A percentile compares a stretch with the other conserved stretches of the same genome.
phyloP scores from a whole-genome alignment of 495 filamentous ascomycete genomes.

The Tuber magnatum region DNA sequence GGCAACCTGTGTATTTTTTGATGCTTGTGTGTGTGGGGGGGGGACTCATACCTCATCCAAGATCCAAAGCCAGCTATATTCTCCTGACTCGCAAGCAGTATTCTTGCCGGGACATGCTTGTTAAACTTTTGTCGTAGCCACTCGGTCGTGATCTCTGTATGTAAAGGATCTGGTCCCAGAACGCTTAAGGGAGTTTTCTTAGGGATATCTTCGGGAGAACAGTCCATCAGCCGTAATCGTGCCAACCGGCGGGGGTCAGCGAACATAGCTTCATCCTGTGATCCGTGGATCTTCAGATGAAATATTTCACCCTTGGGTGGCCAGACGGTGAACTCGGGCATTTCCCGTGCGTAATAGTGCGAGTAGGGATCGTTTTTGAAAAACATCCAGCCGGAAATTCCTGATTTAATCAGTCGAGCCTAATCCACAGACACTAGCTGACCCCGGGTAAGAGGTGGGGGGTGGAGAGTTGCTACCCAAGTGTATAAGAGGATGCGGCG shows the following conservation, averaged over 20 bases:
- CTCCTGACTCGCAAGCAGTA: slow-evolving; percentile 77
- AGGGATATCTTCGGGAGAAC: slow-evolving; percentile 58
- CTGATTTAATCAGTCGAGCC: slow-evolving; percentile 8
- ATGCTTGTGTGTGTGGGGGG: background rate
- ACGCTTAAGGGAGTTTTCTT: slow-evolving; percentile 61
- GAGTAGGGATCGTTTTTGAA: slow-evolving; percentile 66
- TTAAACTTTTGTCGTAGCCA: slow-evolving; percentile 64
- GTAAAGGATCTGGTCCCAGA: slow-evolving; percentile 89
- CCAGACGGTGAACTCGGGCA: slow-evolving; percentile 58
- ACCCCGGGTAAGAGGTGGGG: no score
- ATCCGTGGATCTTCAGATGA: slow-evolving; percentile 56
- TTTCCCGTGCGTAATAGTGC: slow-evolving; percentile 65
- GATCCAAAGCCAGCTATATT: slow-evolving; percentile 91
- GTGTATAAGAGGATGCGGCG: slow-evolving; percentile 86
- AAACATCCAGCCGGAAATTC: slow-evolving; percentile 67
- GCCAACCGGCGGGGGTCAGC: slow-evolving; percentile 70
- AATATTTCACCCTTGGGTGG: slow-evolving; percentile 91
- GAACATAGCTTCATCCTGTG: slow-evolving; percentile 68
- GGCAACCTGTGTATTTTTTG: slow-evolving; percentile 12
- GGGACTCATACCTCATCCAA: slow-evolving; percentile 69
- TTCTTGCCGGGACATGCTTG: slow-evolving; percentile 76
- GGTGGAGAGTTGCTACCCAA: slow-evolving; percentile 62
- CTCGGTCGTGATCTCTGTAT: slow-evolving; percentile 61
- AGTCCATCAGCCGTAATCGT: slow-evolving; percentile 70
- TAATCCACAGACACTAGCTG: background rate